A percentile compares a stretch with the other conserved stretches of the same genome.
phyloP scores from a whole-genome alignment of 345 rosid genomes.

The Populus ilicifolia region DNA sequence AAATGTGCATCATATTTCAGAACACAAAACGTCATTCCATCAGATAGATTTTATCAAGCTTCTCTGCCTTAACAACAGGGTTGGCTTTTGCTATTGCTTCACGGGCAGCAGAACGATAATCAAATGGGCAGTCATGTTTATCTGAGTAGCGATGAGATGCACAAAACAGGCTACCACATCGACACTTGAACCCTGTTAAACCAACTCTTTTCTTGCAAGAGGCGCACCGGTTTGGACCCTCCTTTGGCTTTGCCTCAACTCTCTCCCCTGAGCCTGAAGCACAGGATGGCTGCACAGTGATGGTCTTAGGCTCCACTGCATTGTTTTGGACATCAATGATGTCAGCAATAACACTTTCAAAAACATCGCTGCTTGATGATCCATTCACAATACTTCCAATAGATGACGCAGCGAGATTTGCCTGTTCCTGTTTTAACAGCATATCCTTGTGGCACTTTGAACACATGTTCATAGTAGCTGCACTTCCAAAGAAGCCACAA shows the following conservation, averaged over 20 bases:
- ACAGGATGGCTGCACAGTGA: slow-evolving; percentile 39
- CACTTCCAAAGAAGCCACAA: slow-evolving; percentile 92
- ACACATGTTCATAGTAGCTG: slow-evolving; percentile 92
- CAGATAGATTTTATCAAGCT: slow-evolving; percentile 68
- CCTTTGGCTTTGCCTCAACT: slow-evolving; percentile 51
- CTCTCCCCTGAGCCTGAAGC: slow-evolving; percentile 28
- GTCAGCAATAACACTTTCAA: slow-evolving; percentile 37
- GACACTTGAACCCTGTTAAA: slow-evolving; percentile 58
- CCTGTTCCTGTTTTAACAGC: slow-evolving; percentile 66
- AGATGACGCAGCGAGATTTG: slow-evolving; percentile 65
- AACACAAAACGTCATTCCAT: slow-evolving; percentile 3
- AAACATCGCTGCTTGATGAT: slow-evolving; percentile 37
- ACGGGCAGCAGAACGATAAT: slow-evolving; percentile 50
- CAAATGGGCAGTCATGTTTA: slow-evolving; percentile 62
- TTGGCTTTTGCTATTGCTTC: slow-evolving; percentile 62
- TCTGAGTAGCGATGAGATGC: slow-evolving; percentile 67
- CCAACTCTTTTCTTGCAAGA: slow-evolving; percentile 58
- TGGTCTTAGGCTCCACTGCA: slow-evolving; percentile 38
- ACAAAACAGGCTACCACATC: slow-evolving; percentile 64
- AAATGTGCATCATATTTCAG: slow-evolving; percentile 28
- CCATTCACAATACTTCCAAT: slow-evolving; percentile 57
- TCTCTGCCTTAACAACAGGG: slow-evolving; percentile 56
- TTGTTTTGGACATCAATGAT: slow-evolving; percentile 38
- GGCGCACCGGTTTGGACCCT: slow-evolving; percentile 69
- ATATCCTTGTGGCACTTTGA: slow-evolving; percentile 89